phyloP scores from a whole-genome alignment of 2,329 filamentous ascomycete genomes.

The Pseudocercospora cruenta region DNA sequence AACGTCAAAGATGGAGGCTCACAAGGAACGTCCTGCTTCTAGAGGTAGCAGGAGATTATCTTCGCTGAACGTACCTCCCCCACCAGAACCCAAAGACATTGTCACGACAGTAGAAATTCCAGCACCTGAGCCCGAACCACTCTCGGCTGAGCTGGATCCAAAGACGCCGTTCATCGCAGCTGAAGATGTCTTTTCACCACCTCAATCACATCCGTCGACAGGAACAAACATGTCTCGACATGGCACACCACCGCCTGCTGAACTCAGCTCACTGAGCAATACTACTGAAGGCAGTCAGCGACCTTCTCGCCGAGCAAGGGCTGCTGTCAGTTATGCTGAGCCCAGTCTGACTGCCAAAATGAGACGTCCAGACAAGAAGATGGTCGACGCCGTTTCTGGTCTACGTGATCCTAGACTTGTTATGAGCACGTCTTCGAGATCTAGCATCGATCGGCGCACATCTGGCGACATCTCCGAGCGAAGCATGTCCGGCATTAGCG shows the following conservation, averaged over 20 bases:
- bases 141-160: slow-evolving; percentile 18
- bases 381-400: slow-evolving; percentile 50
- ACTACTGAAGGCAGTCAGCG: slow-evolving; percentile 41
- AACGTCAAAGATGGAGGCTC: slow-evolving; percentile 16
- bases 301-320: slow-evolving; percentile 50
- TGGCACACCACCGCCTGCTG: slow-evolving; percentile 50
- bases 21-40: slow-evolving; percentile 34
- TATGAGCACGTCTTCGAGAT: slow-evolving; percentile 32
- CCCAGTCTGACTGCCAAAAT: slow-evolving; percentile 54
- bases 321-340: slow-evolving; percentile 55
- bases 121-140: slow-evolving; percentile 20
- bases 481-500: background rate
- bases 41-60: slow-evolving; percentile 31
- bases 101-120: slow-evolving; percentile 30
- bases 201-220: slow-evolving; percentile 46
- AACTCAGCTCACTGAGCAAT: slow-evolving; percentile 39
- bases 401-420: slow-evolving; percentile 34
- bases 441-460: slow-evolving; percentile 7
- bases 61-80: slow-evolving; percentile 27
- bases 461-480: background rate
- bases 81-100: slow-evolving; percentile 21
- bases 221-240: slow-evolving; percentile 22
- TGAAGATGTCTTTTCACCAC: slow-evolving; percentile 48
- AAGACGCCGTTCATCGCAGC: slow-evolving; percentile 35
- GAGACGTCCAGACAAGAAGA: slow-evolving; percentile 51